phyloP scores from a whole-genome alignment of 306 rosid genomes.

The Morella rubra region DNA sequence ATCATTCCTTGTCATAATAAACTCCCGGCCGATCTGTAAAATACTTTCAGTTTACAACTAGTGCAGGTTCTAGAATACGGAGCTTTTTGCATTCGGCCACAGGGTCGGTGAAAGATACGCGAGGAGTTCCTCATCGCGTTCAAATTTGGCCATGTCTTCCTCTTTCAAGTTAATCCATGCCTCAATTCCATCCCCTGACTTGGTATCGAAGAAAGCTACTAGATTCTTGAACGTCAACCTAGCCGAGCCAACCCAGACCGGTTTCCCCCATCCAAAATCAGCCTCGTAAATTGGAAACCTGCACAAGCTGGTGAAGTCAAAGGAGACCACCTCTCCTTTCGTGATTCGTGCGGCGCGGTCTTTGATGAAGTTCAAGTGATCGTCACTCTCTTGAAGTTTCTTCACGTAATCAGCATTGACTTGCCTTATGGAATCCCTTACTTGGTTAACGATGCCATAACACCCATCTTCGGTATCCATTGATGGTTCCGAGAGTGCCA shows the following conservation, averaged over 20 bases:
- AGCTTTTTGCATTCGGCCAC: not conserved
- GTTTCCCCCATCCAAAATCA: slow-evolving; percentile 51
- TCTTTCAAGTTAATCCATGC: slow-evolving; percentile 42
- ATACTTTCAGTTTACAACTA: too few species aligned
- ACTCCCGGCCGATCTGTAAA: too few species aligned
- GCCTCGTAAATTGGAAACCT: slow-evolving; percentile 30
- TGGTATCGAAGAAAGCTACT: slow-evolving; percentile 23
- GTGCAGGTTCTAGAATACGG: not conserved
- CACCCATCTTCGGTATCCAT: not conserved
- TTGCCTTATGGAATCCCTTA: slow-evolving; percentile 4
- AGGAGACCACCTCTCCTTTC: not conserved
- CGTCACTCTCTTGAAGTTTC: slow-evolving; percentile 12
- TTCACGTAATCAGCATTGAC: slow-evolving; percentile 4
- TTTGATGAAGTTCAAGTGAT: not conserved
- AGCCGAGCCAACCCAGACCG: slow-evolving; percentile 36
- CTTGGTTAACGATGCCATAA: not conserved
- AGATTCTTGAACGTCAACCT: slow-evolving; percentile 23
- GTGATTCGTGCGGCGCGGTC: not conserved
- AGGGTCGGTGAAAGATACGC: not conserved
- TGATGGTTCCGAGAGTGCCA: not conserved
- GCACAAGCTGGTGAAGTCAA: slow-evolving; percentile 16
- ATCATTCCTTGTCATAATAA: too few species aligned
- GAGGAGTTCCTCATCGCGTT: slow-evolving; percentile 9
- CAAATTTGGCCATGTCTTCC: slow-evolving; percentile 32
- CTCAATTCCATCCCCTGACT: slow-evolving; percentile 32